These are phyloP conservation scores for Herpotrichia juniperi DNA, from an alignment of 2,329 filamentous ascomycete species.

Conservation along the genomic window DNA sequence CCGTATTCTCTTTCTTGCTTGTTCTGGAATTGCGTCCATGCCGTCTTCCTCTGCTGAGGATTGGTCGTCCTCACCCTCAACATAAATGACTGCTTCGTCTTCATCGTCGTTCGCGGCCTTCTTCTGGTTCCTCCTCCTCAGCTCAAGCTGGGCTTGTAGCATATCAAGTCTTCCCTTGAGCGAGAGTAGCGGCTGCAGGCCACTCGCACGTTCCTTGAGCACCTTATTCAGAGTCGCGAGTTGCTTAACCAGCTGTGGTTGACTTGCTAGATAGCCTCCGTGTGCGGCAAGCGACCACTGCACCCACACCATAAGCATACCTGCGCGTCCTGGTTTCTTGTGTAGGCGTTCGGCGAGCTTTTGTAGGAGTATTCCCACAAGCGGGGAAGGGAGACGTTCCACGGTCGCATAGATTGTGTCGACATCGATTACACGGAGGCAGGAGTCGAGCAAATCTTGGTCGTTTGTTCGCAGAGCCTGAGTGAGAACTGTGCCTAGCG, in stretches of 20 bases:
- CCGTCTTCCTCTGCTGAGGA: constrained; percentile 51
- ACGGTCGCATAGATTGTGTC: constrained; percentile 85
- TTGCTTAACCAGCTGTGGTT: constrained; percentile 80
- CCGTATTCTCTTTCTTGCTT: constrained; percentile 29
- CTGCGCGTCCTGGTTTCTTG: constrained; percentile 84
- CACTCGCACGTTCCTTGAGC: constrained; percentile 82
- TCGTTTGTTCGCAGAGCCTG: constrained; percentile 95
- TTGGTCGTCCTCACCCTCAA: constrained; percentile 77
- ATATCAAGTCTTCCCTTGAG: constrained; percentile 96
- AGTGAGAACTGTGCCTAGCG: constrained; percentile 88
- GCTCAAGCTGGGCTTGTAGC: constrained; percentile 85
- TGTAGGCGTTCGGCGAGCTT: constrained; percentile 88
- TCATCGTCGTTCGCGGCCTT: constrained; percentile 64
- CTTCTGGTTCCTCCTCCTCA: constrained; percentile 73
- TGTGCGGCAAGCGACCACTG: constrained; percentile 94
- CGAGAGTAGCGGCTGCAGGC: constrained; percentile 79
- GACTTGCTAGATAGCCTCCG: constrained; percentile 85
- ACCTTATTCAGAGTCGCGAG: constrained; percentile 83
- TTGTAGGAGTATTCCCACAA: constrained; percentile 79
- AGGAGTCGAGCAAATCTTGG: constrained; percentile 85
- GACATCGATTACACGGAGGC: constrained; percentile 79
- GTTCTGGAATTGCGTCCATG: constrained; percentile 19
- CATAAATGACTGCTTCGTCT: constrained; percentile 79
- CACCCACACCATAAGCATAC: constrained; percentile 91
- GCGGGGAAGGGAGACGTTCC: constrained; percentile 82